phyloP scores from a whole-genome alignment of 2,329 filamentous ascomycete species.

The Aureobasidium sp. region DNA sequence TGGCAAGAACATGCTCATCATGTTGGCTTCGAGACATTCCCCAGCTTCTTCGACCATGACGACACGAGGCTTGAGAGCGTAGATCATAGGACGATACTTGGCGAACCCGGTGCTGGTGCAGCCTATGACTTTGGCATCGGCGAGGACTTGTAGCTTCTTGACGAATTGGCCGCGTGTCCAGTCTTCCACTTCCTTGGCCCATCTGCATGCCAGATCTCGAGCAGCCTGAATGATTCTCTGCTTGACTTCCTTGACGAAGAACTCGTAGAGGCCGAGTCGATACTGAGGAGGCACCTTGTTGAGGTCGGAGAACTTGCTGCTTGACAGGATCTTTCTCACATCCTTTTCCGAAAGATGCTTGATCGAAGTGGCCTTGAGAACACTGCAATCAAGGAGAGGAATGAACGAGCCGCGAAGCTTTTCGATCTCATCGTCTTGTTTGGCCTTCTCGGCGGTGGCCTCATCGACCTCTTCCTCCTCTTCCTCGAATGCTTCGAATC shows the following conservation, averaged over 20 bases:
- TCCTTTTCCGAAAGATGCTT: not conserved
- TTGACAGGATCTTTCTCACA: not conserved
- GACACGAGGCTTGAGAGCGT: conserved; percentile 57
- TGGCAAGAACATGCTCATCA: conserved; percentile 54
- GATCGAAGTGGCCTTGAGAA: not conserved
- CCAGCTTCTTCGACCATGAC: conserved; percentile 75
- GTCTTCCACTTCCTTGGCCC: conserved; percentile 44
- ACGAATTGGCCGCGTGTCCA: conserved; percentile 54
- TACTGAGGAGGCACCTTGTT: conserved; percentile 50
- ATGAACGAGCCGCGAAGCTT: conserved; percentile 37
- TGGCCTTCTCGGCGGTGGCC: conserved; percentile 49
- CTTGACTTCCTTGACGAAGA: conserved; percentile 53
- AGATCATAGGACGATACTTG: conserved; percentile 68
- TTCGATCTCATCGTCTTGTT: conserved; percentile 48
- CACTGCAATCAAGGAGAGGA: not conserved
- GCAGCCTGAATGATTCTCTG: conserved; percentile 41
- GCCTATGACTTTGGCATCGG: conserved; percentile 53
- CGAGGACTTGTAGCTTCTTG: conserved; percentile 53
- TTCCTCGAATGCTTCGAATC: conserved; percentile 51
- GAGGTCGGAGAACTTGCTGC: conserved; percentile 41
- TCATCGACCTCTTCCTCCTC: conserved; percentile 56
- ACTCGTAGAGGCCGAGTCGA: conserved; percentile 60
- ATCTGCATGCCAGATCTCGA: conserved; percentile 43
- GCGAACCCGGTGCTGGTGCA: conserved; percentile 74
- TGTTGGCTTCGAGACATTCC: conserved; percentile 62